These are phyloP conservation scores for Selenicereus undatus DNA, from an alignment of 148 eudicot species.

Conservation along the genomic window DNA sequence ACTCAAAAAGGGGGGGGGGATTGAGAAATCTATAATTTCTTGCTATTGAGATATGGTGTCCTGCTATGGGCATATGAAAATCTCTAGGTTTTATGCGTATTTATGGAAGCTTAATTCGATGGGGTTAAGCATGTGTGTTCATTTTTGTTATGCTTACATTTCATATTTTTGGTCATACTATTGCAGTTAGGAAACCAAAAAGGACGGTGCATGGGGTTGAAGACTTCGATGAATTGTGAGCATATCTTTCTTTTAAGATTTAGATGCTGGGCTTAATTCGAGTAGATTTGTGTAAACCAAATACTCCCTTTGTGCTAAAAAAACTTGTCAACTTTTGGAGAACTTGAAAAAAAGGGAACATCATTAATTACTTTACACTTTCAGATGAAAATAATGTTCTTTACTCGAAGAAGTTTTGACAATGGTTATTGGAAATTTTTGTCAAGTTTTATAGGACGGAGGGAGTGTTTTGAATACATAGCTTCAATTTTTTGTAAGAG, in stretches of 20 bases:
- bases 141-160: neutral
- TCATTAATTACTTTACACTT: too few relatives aligned
- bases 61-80: too few relatives aligned
- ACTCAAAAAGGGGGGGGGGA: neutral
- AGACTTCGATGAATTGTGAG: slow-evolving; percentile 43
- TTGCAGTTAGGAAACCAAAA: slow-evolving; percentile 29
- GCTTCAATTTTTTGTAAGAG: neutral
- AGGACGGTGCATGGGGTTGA: slow-evolving; percentile 21
- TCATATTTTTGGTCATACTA: neutral
- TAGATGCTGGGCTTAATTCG: neutral
- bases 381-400: too few relatives aligned
- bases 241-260: neutral
- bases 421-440: too few relatives aligned
- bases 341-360: too few relatives aligned
- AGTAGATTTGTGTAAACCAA: neutral
- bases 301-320: neutral
- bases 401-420: too few relatives aligned
- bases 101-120: too few relatives aligned
- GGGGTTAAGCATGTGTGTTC: neutral
- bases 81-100: too few relatives aligned
- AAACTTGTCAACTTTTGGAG: too few relatives aligned
- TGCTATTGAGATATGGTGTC: too few relatives aligned
- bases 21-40: too few relatives aligned
- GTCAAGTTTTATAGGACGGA: too few relatives aligned
- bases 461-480: neutral